Evolutionary conservation across 164 flowering plant species (phyloP).

Genomic region (Magnolia sinica): DNA sequence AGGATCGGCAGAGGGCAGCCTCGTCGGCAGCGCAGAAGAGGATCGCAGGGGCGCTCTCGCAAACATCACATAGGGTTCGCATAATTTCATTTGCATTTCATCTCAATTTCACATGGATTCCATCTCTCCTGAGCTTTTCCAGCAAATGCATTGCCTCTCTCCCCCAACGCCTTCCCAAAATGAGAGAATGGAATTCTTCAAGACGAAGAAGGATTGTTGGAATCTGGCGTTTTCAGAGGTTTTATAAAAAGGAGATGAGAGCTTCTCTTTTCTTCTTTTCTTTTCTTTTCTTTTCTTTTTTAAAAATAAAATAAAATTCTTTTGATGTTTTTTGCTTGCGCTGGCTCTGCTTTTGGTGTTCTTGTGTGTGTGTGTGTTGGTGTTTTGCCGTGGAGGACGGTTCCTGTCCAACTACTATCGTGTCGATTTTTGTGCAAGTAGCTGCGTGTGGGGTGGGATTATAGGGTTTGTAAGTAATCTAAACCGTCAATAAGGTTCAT

Average conservation of each 20-base stretch:
- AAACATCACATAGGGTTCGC: slow-evolving; percentile 73
- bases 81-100: slow-evolving; percentile 20
- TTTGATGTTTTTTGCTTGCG: background rate
- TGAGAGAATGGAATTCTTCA: background rate
- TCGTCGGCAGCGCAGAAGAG: slow-evolving; percentile 80
- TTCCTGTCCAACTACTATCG: background rate
- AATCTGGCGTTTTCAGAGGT: background rate
- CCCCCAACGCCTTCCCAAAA: slow-evolving; percentile 3
- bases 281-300: too few relatives aligned
- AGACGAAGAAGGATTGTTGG: background rate
- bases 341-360: background rate
- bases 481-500: background rate
- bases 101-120: background rate
- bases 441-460: background rate
- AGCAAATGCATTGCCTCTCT: background rate
- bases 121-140: slow-evolving; percentile 18
- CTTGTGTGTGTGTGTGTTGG: background rate
- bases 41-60: slow-evolving; percentile 66
- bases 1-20: slow-evolving; percentile 67
- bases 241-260: background rate
- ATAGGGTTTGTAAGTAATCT: background rate
- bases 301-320: too few relatives aligned
- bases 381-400: background rate
- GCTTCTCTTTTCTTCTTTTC: background rate
- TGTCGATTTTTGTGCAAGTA: too few relatives aligned